Percentiles rank a stretch among this genome's conserved stretches.
Conservation (phyloP, 352 stramenopile genomes). For the Pythium monospermum region DNA sequence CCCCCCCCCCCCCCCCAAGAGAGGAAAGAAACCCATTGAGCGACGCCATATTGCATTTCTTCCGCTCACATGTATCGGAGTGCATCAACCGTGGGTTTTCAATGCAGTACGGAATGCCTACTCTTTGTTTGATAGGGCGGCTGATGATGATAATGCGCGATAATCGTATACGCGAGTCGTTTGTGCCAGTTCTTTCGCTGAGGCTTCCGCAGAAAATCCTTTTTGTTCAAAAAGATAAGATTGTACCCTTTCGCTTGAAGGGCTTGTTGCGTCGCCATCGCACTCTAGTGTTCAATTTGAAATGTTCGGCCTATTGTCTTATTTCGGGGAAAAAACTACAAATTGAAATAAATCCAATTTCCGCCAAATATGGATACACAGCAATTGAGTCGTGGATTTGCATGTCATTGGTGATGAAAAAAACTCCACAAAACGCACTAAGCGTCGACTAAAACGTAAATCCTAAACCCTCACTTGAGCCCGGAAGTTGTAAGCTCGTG, state of each 20-base stretch:
- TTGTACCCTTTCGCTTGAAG: constrained; percentile 9
- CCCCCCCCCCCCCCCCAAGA: no score
- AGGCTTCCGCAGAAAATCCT: constrained; percentile 5
- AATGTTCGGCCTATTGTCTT: not conserved
- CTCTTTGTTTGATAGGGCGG: no score
- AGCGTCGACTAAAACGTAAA: no score
- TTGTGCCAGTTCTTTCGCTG: not conserved
- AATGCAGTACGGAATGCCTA: no score
- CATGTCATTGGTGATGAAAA: constrained; percentile 13
- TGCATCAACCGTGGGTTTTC: no score
- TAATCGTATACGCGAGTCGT: constrained; percentile 5
- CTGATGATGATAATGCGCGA: constrained; percentile 8
- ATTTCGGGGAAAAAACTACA: constrained; percentile 4
- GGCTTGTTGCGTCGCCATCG: constrained; percentile 4
- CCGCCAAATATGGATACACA: not conserved
- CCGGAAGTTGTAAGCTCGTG: no score
- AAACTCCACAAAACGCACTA: constrained; percentile 10
- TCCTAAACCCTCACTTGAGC: no score
- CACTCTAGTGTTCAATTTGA: constrained; percentile 7
- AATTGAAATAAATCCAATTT: not conserved
- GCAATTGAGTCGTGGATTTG: constrained; percentile 9
- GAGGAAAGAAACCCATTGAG: no score
- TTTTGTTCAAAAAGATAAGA: constrained; percentile 6
- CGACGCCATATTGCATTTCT: no score
- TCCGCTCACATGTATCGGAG: no score